These are phyloP conservation scores for Quercus robur DNA, from an alignment of 306 rosid species.

Conservation along the genomic window DNA sequence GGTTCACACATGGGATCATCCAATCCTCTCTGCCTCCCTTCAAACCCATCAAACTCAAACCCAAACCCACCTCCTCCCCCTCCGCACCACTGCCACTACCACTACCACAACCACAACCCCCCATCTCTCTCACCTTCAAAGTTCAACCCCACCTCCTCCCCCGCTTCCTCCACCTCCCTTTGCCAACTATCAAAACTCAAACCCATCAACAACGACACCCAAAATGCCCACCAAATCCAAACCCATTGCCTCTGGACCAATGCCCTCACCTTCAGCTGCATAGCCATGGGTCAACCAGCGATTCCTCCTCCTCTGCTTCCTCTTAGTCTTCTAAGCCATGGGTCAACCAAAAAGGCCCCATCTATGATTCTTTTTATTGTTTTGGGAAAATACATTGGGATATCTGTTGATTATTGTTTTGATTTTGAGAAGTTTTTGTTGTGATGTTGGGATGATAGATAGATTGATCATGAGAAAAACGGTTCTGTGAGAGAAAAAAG, in stretches of 20 bases:
- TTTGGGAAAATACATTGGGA: too few species aligned
- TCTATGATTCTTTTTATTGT: too few species aligned
- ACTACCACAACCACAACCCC: neutral
- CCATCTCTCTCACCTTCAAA: slow-evolving; percentile 12
- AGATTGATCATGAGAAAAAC: too few species aligned
- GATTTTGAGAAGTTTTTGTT: too few species aligned
- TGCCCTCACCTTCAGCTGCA: slow-evolving; percentile 54
- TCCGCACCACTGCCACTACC: neutral
- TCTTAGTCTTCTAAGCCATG: too few species aligned
- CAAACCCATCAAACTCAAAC: neutral
- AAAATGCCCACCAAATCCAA: slow-evolving; percentile 78
- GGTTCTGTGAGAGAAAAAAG: too few species aligned
- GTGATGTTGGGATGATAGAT: too few species aligned
- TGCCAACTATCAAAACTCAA: slow-evolving; percentile 48
- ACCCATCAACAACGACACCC: slow-evolving; percentile 60
- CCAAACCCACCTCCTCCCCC: slow-evolving; percentile 45
- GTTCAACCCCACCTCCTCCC: neutral
- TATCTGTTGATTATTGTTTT: too few species aligned
- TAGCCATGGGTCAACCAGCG: slow-evolving; percentile 17
- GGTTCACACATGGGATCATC: too few species aligned
- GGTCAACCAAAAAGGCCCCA: too few species aligned
- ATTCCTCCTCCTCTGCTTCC: too few species aligned
- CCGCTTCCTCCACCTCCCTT: slow-evolving; percentile 62
- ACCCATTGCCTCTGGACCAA: slow-evolving; percentile 83
- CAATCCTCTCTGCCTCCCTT: too few species aligned